Conservation (phyloP, 768 basidiomycete species). For the Amanita thiersii region DNA sequence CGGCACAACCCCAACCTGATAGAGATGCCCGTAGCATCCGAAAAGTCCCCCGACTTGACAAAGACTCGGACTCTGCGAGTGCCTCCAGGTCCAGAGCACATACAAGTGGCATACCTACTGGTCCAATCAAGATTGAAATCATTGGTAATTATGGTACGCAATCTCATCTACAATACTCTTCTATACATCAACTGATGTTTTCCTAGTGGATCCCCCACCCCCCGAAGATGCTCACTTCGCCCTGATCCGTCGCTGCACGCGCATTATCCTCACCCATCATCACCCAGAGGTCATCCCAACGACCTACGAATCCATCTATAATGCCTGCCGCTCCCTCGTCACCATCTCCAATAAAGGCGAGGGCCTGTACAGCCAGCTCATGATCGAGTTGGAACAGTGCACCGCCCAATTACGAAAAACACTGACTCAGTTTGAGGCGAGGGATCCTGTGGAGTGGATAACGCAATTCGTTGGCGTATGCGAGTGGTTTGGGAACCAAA, state of each 20-base stretch:
- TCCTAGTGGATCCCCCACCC: slow-evolving; percentile 11
- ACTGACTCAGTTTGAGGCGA: slow-evolving; percentile 22
- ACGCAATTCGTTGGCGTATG: slow-evolving; percentile 44
- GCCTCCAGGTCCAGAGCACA: slow-evolving; percentile 44
- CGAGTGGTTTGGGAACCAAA: slow-evolving; percentile 55
- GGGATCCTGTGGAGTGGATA: slow-evolving; percentile 45
- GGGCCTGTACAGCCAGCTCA: slow-evolving; percentile 48
- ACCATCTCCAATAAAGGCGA: slow-evolving; percentile 45
- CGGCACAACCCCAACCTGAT: slow-evolving; percentile 27
- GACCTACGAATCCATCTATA: slow-evolving; percentile 52
- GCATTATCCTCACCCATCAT: slow-evolving; percentile 30
- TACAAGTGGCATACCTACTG: slow-evolving; percentile 12
- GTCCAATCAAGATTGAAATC: slow-evolving; percentile 40
- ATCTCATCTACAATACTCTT: not conserved
- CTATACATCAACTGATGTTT: not conserved
- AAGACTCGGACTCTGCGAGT: slow-evolving; percentile 62
- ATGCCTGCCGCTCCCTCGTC: slow-evolving; percentile 49
- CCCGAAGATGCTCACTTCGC: slow-evolving; percentile 21
- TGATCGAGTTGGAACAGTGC: slow-evolving; percentile 52
- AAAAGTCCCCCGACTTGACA: slow-evolving; percentile 60
- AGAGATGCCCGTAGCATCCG: slow-evolving; percentile 52
- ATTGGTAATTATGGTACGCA: slow-evolving; percentile 33
- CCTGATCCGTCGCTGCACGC: slow-evolving; percentile 28
- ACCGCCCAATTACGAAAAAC: slow-evolving; percentile 29
- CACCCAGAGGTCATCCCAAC: slow-evolving; percentile 25